Conservation (phyloP, 1,284 basidiomycete species). For the Naganishia albida region DNA sequence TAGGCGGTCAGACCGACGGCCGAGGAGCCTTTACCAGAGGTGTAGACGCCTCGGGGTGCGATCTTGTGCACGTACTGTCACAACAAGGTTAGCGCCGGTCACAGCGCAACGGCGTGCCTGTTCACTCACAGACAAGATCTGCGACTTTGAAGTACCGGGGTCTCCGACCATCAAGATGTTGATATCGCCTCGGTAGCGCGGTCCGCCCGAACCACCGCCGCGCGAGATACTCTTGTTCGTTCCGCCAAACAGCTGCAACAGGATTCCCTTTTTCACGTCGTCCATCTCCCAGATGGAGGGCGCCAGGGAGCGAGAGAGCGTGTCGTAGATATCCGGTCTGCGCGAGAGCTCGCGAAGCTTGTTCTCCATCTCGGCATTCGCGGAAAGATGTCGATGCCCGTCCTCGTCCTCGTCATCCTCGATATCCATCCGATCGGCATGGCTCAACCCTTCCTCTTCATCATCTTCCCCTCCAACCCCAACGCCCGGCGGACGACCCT, state of each 20-base stretch:
- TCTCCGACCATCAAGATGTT: conserved; percentile 96
- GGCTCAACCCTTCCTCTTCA: conserved; percentile 59
- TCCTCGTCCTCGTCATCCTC: conserved; percentile 53
- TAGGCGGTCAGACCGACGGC: conserved; percentile 98
- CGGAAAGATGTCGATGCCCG: conserved; percentile 56
- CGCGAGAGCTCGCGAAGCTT: conserved; percentile 70
- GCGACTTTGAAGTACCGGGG: conserved; percentile 95
- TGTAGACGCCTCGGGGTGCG: conserved; percentile 93
- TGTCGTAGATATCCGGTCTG: conserved; percentile 81
- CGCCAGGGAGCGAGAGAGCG: conserved; percentile 81
- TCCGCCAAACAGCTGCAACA: conserved; percentile 93
- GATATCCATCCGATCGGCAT: conserved; percentile 54
- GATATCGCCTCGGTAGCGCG: conserved; percentile 95
- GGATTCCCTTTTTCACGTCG: conserved; percentile 96
- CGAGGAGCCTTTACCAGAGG: conserved; percentile 95
- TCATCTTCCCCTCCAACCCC: conserved; percentile 85
- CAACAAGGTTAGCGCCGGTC: no score
- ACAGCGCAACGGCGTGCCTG: no score
- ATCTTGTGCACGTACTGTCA: conserved; percentile 95
- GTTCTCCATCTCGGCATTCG: conserved; percentile 59
- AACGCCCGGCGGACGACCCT: conserved; percentile 63
- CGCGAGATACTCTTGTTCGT: conserved; percentile 93
- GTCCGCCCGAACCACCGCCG: conserved; percentile 92
- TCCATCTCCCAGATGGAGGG: conserved; percentile 98
- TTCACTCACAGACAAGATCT: conserved; percentile 82